A percentile compares a stretch with the other conserved stretches of the same genome.
These are phyloP conservation scores for Heterobasidion occidentale DNA, from an alignment of 1,284 basidiomycete genomes.

Conservation along the genomic window DNA sequence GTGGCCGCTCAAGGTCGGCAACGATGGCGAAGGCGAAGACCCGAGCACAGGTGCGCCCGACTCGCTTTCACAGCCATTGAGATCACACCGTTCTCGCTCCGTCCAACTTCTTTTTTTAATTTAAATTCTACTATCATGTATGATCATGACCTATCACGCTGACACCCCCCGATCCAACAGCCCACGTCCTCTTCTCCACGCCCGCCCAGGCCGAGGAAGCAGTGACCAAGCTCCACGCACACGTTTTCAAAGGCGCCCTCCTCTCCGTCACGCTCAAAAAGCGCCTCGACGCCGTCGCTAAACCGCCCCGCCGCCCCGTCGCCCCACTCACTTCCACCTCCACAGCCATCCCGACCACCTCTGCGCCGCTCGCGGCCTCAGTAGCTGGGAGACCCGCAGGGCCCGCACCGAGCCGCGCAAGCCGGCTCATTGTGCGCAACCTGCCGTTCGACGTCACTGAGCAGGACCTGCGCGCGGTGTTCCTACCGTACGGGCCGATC, in stretches of 20 bases:
- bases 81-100: too few species aligned
- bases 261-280: slow-evolving; percentile 91
- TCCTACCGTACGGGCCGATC: slow-evolving; percentile 86
- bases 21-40: slow-evolving; percentile 34
- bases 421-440: slow-evolving; percentile 89
- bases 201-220: slow-evolving; percentile 70
- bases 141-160: slow-evolving; percentile 11
- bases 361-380: neutral
- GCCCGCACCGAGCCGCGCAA: slow-evolving; percentile 57
- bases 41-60: slow-evolving; percentile 20
- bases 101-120: neutral
- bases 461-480: slow-evolving; percentile 81
- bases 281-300: slow-evolving; percentile 64
- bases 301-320: slow-evolving; percentile 21
- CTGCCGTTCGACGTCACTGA: slow-evolving; percentile 79
- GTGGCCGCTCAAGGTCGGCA: slow-evolving; percentile 48
- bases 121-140: neutral
- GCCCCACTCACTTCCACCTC: slow-evolving; percentile 3
- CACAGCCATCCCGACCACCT: neutral
- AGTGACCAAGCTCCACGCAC: slow-evolving; percentile 82
- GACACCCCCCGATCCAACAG: slow-evolving; percentile 24
- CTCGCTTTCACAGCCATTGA: neutral
- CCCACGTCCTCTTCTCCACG: slow-evolving; percentile 72
- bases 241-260: slow-evolving; percentile 86
- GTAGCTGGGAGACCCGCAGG: slow-evolving; percentile 22